phyloP scores from a whole-genome alignment of 169 alveolate genomes.

The Cryptosporidium andersoni region DNA sequence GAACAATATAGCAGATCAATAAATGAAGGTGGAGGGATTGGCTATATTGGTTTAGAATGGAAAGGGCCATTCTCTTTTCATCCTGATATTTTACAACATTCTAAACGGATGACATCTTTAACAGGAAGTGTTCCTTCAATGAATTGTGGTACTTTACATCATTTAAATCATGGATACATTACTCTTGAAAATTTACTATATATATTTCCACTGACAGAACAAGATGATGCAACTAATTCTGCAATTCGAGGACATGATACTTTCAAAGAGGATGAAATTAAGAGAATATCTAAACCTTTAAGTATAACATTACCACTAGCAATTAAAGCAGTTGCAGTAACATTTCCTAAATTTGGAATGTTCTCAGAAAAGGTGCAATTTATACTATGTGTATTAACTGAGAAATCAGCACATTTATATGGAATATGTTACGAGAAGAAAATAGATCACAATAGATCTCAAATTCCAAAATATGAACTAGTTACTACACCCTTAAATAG shows the following conservation, averaged over 20 bases:
- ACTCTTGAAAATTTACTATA: slow-evolving; percentile 48
- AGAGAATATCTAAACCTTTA: neutral
- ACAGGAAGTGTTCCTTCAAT: slow-evolving; percentile 53
- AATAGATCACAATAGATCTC: neutral
- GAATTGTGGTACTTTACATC: slow-evolving; percentile 29
- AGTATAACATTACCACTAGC: slow-evolving; percentile 40
- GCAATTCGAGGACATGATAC: neutral
- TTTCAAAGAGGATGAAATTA: neutral
- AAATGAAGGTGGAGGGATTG: slow-evolving; percentile 49
- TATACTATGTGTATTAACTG: slow-evolving; percentile 43
- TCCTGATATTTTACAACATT: slow-evolving; percentile 20
- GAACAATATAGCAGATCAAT: slow-evolving; percentile 46
- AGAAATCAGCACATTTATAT: slow-evolving; percentile 23
- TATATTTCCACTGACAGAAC: slow-evolving; percentile 29
- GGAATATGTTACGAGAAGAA: neutral
- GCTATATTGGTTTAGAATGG: slow-evolving; percentile 67
- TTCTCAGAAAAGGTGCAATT: slow-evolving; percentile 34
- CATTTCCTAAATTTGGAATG: slow-evolving; percentile 53
- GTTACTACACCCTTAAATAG: slow-evolving; percentile 22
- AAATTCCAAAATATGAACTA: slow-evolving; percentile 15
- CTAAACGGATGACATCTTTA: slow-evolving; percentile 35
- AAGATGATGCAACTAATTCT: neutral
- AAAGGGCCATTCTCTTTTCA: slow-evolving; percentile 63
- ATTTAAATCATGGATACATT: slow-evolving; percentile 36
- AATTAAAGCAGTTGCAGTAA: slow-evolving; percentile 20